Conservation (phyloP, 2,329 filamentous ascomycete species). For the Colletotrichum noveboracense region DNA sequence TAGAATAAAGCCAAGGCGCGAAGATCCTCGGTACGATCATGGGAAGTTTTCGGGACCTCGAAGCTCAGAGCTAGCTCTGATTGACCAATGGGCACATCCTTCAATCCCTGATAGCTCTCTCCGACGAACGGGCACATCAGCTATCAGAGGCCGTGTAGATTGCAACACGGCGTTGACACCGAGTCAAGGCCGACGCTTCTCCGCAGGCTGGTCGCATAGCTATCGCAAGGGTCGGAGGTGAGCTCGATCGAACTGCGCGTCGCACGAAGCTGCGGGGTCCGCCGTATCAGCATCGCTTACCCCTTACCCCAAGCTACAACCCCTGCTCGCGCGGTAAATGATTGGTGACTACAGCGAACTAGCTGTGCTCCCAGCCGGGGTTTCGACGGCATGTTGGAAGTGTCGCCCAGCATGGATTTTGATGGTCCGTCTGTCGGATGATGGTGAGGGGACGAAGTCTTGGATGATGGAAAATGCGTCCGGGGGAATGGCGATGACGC, state of each 20-base stretch:
- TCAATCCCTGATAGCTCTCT: not conserved
- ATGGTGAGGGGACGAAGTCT: not conserved
- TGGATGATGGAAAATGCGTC: not conserved
- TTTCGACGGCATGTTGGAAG: not conserved
- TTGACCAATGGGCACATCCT: not conserved
- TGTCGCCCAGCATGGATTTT: not conserved
- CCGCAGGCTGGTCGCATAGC: not conserved
- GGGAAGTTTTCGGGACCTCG: not conserved
- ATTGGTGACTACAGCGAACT: not conserved
- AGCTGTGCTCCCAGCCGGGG: not conserved
- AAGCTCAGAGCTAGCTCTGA: not conserved
- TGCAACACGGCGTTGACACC: not conserved
- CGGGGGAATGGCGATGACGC: not conserved
- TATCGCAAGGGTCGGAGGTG: not conserved
- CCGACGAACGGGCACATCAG: not conserved
- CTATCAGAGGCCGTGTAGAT: not conserved
- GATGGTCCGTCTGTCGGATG: not conserved
- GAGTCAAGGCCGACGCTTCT: constrained; percentile 18
- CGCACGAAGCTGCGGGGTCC: constrained; percentile 6
- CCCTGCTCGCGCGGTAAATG: not conserved
- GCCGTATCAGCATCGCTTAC: not conserved
- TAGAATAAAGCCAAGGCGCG: not conserved
- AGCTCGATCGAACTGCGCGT: not conserved
- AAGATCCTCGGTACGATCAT: not conserved
- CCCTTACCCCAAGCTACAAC: not conserved